Base-by-base conservation (phyloP, 1,284 basidiomycete genomes). In the Cutaneotrichosporon cyanovorans region DNA sequence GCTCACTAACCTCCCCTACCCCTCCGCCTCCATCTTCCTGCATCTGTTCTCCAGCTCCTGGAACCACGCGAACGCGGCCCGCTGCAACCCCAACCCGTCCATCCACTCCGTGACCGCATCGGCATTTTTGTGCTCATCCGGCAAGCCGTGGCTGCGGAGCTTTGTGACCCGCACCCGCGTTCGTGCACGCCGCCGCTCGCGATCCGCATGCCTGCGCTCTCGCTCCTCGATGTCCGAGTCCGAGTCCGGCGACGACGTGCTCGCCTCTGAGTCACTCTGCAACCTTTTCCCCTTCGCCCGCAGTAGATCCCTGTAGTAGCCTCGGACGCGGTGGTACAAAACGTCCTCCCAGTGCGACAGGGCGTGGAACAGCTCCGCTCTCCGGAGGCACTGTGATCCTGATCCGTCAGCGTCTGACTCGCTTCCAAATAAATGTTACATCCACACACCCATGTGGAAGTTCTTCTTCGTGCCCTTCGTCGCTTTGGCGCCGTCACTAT, bases 331-430 rank as follows among this genome's bases (percentile, higher is more conserved):
- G 14, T 20, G 35, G 30, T 31, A 47, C n/a, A 47, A 21, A 3
- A 14, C 11, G 28, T 47, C 25, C 21, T 47, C 45, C 45, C 45
- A 47, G 40, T 47, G 45, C 3, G 40, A 37, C 10, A 47, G 40
- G 10, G 12, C 8, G 35, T 47, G 45, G 40, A 30, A 47, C 2
- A 41, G 45, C 3, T 30, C 23, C 11, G 45, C 25, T 7, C 23
- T 25, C 11, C 15, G 19, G 2, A 36, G 28, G 42, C 42, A 43
- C 11, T 43, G 42, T 9, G 42, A 34, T 10, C 42, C 42, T 43
- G n/a, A 19, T 11, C 4, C n/a, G n/a, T n/a, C n/a, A n/a, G n/a
- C n/a, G n/a, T n/a, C n/a, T n/a, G n/a, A n/a, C n/a, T n/a, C n/a
- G n/a, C n/a, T n/a, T n/a, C n/a, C n/a, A n/a, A n/a, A n/a, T n/a